Evolutionary conservation across 768 basidiomycete genomes (phyloP), one percentile per base, ranked within the genome.

Genomic region (Kwoniella botswanensis): DNA sequence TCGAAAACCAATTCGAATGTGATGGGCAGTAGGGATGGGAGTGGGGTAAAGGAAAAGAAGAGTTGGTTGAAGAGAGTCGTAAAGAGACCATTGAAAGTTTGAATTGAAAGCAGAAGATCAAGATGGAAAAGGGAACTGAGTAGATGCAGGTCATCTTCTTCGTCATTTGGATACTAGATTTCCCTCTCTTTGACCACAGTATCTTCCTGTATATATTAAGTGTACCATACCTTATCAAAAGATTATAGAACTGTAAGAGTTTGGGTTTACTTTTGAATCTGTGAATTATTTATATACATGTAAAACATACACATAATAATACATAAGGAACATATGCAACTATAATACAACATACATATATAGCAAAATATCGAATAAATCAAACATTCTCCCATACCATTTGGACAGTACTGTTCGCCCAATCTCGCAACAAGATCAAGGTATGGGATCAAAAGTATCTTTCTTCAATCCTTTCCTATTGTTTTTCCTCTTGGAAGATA

Each of bases 61-160:
- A 60, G 67, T 15, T 79, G 78, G 78, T 70, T 79, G 26, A 76
- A 74, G 67, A 72, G 70, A 56, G 76, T 79, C 6, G 75, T 74
- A 15, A 71, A 55, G 46, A 61, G 66, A 54, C 56, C 55, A 15
- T 42, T 58, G 18, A 41, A 24, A 7, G 55, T 50, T 11, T n/a
- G 68, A 22, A 24, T 65, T 43, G 35, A 52, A 52, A 50, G 42
- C 29, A 11, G 53, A 63, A 9, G 35, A 6, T 35, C 3, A 7
- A 35, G 35, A 35, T 35, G 7, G 7, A 1, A 35, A 35, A 35
- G 35, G 35, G 35, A 35, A 6, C 6, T 35, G 35, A 26, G 26
- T 26, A 46, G 29, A 12, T 12, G 46, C 46, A 18, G 46, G 46
- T 15, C 46, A 17, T 50, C 13, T 50, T 18, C 12, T 50, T 50